Percentiles rank a stretch among this genome's conserved stretches.
Conservation (phyloP, 345 rosid genomes). For the Cardamine resedifolia region DNA sequence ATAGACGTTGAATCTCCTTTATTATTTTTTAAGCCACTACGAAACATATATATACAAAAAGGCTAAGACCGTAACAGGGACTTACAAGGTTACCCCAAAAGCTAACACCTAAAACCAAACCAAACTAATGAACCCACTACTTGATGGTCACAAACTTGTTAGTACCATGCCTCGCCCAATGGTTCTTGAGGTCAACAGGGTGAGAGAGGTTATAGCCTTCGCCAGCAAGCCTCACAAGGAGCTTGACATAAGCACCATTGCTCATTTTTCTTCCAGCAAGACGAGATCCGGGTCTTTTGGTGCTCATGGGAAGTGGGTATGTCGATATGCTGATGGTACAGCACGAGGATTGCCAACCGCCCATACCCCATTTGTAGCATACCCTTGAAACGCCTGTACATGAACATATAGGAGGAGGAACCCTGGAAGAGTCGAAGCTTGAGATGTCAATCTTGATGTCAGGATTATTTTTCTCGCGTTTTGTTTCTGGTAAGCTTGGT, state of each 20-base stretch:
- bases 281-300: constrained; percentile 56
- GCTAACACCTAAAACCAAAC: constrained; percentile 14
- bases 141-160: constrained; percentile 71
- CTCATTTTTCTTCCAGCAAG: constrained; percentile 82
- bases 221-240: constrained; percentile 52
- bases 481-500: constrained; percentile 42
- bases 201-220: constrained; percentile 58
- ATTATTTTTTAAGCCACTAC: background rate
- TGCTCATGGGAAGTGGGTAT: constrained; percentile 62
- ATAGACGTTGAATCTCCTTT: background rate
- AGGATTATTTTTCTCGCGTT: constrained; percentile 52
- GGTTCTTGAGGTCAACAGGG: constrained; percentile 62
- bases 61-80: background rate
- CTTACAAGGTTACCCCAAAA: background rate
- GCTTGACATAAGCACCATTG: constrained; percentile 62
- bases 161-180: constrained; percentile 76
- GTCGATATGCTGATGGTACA: constrained; percentile 57
- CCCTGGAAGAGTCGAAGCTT: constrained; percentile 49
- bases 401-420: constrained; percentile 67
- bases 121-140: constrained; percentile 26
- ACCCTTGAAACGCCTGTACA: constrained; percentile 55
- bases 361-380: constrained; percentile 70
- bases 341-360: constrained; percentile 78
- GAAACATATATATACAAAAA: constrained; percentile 17
- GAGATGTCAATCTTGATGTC: constrained; percentile 40